Percentiles rank a stretch among this genome's conserved stretches.
These are phyloP conservation scores for Monilinia fructicola DNA, from an alignment of 2,329 filamentous ascomycete genomes.

Conservation along the genomic window DNA sequence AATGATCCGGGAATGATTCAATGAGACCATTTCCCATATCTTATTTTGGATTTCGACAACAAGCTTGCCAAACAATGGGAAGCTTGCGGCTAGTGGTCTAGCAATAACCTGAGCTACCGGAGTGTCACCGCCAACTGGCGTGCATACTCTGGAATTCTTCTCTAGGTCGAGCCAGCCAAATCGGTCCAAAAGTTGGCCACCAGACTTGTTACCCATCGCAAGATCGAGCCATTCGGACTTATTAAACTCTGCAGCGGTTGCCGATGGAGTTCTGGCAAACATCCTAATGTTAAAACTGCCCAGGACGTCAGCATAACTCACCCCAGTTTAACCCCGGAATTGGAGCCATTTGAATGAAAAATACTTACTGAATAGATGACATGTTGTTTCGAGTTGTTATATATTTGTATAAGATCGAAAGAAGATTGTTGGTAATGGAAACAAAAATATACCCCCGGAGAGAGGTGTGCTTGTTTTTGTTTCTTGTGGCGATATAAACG, in stretches of 20 bases:
- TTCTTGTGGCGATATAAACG: not conserved
- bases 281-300: not conserved
- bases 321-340: not conserved
- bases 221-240: constrained; percentile 3
- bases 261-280: constrained; percentile 3
- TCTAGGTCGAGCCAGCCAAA: not conserved
- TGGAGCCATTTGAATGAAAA: not conserved
- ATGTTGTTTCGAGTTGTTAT: not conserved
- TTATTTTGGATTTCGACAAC: not conserved
- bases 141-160: not conserved
- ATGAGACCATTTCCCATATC: constrained; percentile 4
- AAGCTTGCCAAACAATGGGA: not conserved
- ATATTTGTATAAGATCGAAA: not conserved
- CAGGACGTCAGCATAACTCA: not conserved
- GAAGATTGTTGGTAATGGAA: not conserved
- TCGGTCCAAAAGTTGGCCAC: not conserved
- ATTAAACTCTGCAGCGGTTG: not conserved
- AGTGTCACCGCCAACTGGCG: not conserved
- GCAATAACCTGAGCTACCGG: not conserved
- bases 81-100: not conserved
- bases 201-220: not conserved
- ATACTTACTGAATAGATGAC: not conserved
- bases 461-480: not conserved
- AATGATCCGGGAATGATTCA: not conserved
- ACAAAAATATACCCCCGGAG: too few relatives aligned